phyloP scores from a whole-genome alignment of 208 protist species.

The Giardia muris region DNA sequence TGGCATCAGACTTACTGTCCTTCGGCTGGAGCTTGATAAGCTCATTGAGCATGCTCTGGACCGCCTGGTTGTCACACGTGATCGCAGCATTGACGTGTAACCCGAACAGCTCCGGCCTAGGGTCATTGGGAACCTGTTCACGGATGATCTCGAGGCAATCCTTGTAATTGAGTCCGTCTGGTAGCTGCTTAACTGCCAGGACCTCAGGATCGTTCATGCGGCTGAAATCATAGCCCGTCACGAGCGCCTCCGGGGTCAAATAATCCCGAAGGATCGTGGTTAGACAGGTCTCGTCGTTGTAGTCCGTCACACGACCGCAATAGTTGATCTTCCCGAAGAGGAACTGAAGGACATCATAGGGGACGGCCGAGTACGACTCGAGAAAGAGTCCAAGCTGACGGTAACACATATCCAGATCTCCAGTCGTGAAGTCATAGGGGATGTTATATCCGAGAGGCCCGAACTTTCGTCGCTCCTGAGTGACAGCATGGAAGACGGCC shows the following conservation, averaged over 20 bases:
- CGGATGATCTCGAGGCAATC: constrained; percentile 65
- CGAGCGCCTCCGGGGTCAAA: constrained; percentile 63
- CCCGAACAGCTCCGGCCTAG: constrained; percentile 85
- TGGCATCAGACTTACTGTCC: constrained; percentile 55
- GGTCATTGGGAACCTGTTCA: constrained; percentile 65
- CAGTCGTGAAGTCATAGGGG: constrained; percentile 92
- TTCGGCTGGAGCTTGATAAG: constrained; percentile 63
- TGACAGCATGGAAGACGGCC: constrained; percentile 74
- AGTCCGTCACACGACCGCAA: constrained; percentile 77
- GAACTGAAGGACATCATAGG: constrained; percentile 65
- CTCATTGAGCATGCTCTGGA: constrained; percentile 58
- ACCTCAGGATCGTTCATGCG: constrained; percentile 73
- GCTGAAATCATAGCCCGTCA: constrained; percentile 72
- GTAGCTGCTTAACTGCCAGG: constrained; percentile 80
- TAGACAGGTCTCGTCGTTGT: constrained; percentile 79
- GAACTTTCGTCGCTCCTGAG: constrained; percentile 46
- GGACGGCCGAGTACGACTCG: constrained; percentile 61
- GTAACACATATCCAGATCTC: constrained; percentile 80
- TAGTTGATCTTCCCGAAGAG: constrained; percentile 78
- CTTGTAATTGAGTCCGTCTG: not conserved
- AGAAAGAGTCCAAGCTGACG: constrained; percentile 75
- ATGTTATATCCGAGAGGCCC: constrained; percentile 86
- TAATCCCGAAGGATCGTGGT: constrained; percentile 73
- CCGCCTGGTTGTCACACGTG: constrained; percentile 69
- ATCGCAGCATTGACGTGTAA: constrained; percentile 90